A percentile compares a stretch with the other conserved stretches of the same genome.
Evolutionary conservation across 441 rosid genomes (phyloP).

Genomic region (Erodium texanum): DNA sequence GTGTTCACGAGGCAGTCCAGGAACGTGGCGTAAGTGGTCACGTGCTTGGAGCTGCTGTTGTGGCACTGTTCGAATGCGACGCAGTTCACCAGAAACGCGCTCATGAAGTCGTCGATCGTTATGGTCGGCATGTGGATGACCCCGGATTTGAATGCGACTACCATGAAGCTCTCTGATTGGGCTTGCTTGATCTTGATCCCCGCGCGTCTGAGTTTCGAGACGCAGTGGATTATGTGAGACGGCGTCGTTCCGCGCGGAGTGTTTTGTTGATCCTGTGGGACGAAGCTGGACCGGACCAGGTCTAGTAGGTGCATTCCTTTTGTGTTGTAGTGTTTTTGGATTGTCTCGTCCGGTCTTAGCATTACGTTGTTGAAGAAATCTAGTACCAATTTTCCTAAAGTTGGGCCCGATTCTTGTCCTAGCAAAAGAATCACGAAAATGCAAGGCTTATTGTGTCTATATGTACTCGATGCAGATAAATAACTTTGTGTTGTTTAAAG

Average conservation of each 20-base stretch:
- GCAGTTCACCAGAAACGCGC: slow-evolving; percentile 36
- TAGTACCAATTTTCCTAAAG: slow-evolving; percentile 34
- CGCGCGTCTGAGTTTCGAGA: slow-evolving; percentile 57
- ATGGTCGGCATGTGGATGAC: slow-evolving; percentile 52
- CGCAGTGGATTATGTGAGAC: slow-evolving; percentile 37
- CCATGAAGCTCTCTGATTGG: slow-evolving; percentile 39
- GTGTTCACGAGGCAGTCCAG: slow-evolving; percentile 45
- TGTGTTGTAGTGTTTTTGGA: slow-evolving; percentile 21
- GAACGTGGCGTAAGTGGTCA: slow-evolving; percentile 48
- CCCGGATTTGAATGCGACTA: slow-evolving; percentile 41
- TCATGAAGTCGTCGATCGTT: slow-evolving; percentile 38
- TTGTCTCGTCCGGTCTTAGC: slow-evolving; percentile 29
- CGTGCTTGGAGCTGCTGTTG: slow-evolving; percentile 30
- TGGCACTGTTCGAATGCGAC: slow-evolving; percentile 59
- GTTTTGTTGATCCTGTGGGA: slow-evolving; percentile 22
- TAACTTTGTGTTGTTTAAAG: too few species aligned
- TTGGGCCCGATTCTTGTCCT: slow-evolving; percentile 19
- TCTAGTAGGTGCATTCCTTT: slow-evolving; percentile 52
- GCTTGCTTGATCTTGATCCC: slow-evolving; percentile 37
- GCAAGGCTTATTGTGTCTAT: too few species aligned
- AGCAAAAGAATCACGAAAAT: not conserved
- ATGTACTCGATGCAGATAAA: too few species aligned
- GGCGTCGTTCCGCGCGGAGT: slow-evolving; percentile 14
- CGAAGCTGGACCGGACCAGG: slow-evolving; percentile 42
- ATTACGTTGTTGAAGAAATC: slow-evolving; percentile 42